Evolutionary conservation across 148 eudicot species (phyloP), one percentile per base, ranked within the genome.

Genomic region (Beta vulgaris): DNA sequence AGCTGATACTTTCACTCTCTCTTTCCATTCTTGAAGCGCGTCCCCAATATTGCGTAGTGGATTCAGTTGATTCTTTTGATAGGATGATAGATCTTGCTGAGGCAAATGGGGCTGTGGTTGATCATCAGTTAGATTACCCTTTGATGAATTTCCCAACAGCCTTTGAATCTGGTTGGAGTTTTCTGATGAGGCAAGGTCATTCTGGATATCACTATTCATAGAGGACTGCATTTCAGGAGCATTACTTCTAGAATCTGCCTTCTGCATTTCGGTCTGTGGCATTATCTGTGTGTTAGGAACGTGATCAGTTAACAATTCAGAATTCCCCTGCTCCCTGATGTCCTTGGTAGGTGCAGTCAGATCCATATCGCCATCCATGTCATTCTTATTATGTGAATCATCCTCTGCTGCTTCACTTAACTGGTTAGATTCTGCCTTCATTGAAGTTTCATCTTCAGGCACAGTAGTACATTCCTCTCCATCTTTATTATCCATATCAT

Each of bases 11-110:
- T 88, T 91, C 32, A 91, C 91, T 81, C 93, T 85, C 74, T 96
- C 98, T 88, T 96, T 92, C 99, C 99, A 96, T 53, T 88, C 91
- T 58, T 96, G 87, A 73, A 96, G 89, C 4, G 99, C 99, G 86
- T 92, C 93, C 11, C 99, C 99, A 34, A 96, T 51, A 62, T 84
- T 85, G 72, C 98, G 86, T 19, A 80, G 81, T 69, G 99, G 99
- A 80, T 96, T 96, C 7, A 95, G 98, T 69, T 89, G 89, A 75
- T 58, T 76, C 68, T 89, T 92, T 82, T 78, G 86, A 58, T 71
- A 71, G 54, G 87, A 82, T 2, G 89, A 79, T n/a, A 80, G 71
- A 58, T 91, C 93, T 10, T 72, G 66, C 81, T 86, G 86, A 36
- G 94, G 86, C 37, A 79, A 46, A 67, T 90, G 88, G 68, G 77